Conservation (phyloP, 805 yeast genomes). For the Pichia rugopelliculosa region DNA sequence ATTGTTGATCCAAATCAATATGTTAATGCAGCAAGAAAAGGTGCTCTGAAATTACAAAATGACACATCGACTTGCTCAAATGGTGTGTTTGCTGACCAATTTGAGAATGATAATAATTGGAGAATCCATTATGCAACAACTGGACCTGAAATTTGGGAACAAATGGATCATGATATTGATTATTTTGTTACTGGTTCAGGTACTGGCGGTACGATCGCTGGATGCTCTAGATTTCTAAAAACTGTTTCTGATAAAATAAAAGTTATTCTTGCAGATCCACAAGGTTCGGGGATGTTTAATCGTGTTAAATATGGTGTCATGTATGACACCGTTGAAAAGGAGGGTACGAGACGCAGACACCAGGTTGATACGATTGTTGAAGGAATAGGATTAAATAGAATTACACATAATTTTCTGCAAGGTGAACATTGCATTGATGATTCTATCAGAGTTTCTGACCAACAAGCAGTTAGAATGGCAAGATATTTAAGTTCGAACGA, state of each 20-base stretch:
- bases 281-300: slow-evolving; percentile 87
- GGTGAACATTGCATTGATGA: slow-evolving; percentile 72
- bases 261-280: slow-evolving; percentile 85
- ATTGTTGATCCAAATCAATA: slow-evolving; percentile 92
- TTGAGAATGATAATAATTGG: slow-evolving; percentile 93
- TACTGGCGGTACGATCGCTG: slow-evolving; percentile 96
- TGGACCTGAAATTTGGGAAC: slow-evolving; percentile 87
- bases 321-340: slow-evolving; percentile 84
- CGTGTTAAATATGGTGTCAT: slow-evolving; percentile 84
- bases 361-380: slow-evolving; percentile 94
- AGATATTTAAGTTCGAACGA: slow-evolving; percentile 70
- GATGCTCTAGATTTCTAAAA: slow-evolving; percentile 72
- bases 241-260: slow-evolving; percentile 35
- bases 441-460: slow-evolving; percentile 71
- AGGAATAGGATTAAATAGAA: slow-evolving; percentile 85
- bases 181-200: slow-evolving; percentile 89
- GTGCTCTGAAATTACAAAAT: slow-evolving; percentile 45
- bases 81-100: slow-evolving; percentile 92
- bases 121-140: slow-evolving; percentile 71
- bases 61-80: slow-evolving; percentile 32
- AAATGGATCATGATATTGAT: slow-evolving; percentile 58
- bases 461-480: slow-evolving; percentile 84
- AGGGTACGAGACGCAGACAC: slow-evolving; percentile 90
- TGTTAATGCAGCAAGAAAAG: slow-evolving; percentile 74
- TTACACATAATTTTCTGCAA: slow-evolving; percentile 70